Base-by-base conservation (phyloP, 164 flowering plant genomes). In the Euptelea pleiosperma region DNA sequence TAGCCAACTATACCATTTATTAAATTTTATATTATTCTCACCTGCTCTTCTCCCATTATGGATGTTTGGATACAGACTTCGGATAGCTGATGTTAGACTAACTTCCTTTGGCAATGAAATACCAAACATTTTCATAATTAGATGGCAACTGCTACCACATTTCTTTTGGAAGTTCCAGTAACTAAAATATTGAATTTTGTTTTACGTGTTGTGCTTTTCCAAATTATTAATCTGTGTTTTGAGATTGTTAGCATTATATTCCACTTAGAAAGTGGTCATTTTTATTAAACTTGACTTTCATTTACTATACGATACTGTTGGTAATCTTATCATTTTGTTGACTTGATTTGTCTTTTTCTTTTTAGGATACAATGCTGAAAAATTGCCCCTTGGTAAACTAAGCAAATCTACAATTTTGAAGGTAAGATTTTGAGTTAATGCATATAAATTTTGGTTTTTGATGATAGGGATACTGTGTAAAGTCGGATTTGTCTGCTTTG, bases 371-470 rank as follows among this genome's bases (percentile, higher is more conserved):
- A 84, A 89, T 75, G 98, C 96, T 66, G 87, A 92, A 53, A 91
- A 85, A 62, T 57, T 92, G 77, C 98, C 98, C 4, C 87, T 92
- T 63, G 98, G 98, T 15, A 92, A 89, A 72, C 80, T 92, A 53
- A 92, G 98, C 84, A 85, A 84, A 66, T 70, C 91, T 48, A 92
- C 96, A 59, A 89, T 92, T 70, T 68, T 78, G 58, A 87, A 86
- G 98, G 96, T 80, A 60, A 62, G 62, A 21, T 25, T 11, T 45
- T 33, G 9, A 31, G 25, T 46, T 52, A 22, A 45, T 53, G 18
- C 42, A 33, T 25, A 12, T 34, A 25, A 18, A 1, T 18, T 46
- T 35, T 21, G 33, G 2, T 30, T 3, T n/a, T n/a, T n/a, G n/a
- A n/a, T n/a, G n/a, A n/a, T n/a, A n/a, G n/a, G n/a, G n/a, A n/a